Evolutionary conservation across 441 rosid genomes (phyloP), one percentile per base, ranked within the genome.

Genomic region (Aleurites moluccanus): DNA sequence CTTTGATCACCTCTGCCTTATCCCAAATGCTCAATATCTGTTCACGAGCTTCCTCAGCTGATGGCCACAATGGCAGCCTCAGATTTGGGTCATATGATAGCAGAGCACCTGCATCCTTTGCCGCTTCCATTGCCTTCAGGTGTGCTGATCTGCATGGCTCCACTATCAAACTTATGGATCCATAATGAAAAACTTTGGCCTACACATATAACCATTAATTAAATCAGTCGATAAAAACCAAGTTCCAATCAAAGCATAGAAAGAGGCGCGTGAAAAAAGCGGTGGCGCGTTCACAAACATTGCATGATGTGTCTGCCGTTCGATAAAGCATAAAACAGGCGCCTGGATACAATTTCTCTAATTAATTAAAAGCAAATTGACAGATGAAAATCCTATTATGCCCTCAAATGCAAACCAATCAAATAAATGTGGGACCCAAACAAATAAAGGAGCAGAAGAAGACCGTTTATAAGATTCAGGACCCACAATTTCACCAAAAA

Each of bases 131-230:
- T 8, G 99, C 99, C 75, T 88, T 87, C n/a, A 93, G 23, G 52
- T 95, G 99, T 10, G 97, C 99, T 2, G 98, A 91, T 85, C 99
- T 73, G 83, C 99, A 95, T 75, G 99, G 99, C 90, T 95, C 98
- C 77, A 90, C 97, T 16, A 95, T 95, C 86, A 95, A 86, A 67
- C 99, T 95, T 70, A 95, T 95, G 3, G 99, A 95, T 79, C 99
- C 99, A 61, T 91, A 95, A 77, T 95, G 99, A 74, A 95, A 95
- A 35, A 90, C 87, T 67, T 87, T 91, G 4, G 96, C 97, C 99
- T 95, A 23, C 16, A 7, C 47, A 45, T 15, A 61, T 7, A 14
- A 33, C 10, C 70, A 61, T 11, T 27, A 6, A 18, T 38, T 21
- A 40, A 0, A 15, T 2, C 10, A 25, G 25, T 59, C 35, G 15